Evolutionary conservation across 176 grass and related monocot genomes (phyloP).

Genomic region (Chrysopogon serrulatus): DNA sequence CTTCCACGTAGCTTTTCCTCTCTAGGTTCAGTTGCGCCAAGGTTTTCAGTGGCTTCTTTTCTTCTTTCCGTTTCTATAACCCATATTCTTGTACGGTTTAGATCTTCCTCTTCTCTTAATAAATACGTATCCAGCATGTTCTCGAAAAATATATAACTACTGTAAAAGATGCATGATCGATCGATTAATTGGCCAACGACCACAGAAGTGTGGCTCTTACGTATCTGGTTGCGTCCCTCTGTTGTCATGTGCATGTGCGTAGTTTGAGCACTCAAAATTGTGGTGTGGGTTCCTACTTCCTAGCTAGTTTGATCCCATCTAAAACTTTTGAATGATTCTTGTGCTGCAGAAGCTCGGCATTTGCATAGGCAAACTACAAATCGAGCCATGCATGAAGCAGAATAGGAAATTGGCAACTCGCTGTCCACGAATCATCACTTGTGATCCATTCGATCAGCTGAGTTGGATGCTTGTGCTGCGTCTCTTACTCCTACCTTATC

Average conservation of each 20-base stretch:
- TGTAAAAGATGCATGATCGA: too few species aligned
- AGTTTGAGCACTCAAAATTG: neutral
- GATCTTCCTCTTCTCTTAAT: too few species aligned
- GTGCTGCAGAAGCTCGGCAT: neutral
- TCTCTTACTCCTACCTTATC: neutral
- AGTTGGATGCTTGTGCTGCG: neutral
- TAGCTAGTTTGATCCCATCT: neutral
- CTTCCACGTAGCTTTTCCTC: too few species aligned
- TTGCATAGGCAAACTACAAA: neutral
- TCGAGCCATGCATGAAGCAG: neutral
- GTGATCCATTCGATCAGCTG: neutral
- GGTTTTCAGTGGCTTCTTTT: too few species aligned
- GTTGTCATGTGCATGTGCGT: neutral
- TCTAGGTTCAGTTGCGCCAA: too few species aligned
- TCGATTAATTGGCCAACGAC: too few species aligned
- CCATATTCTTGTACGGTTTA: too few species aligned
- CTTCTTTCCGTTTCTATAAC: too few species aligned
- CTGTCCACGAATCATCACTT: neutral
- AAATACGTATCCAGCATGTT: too few species aligned
- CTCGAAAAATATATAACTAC: too few species aligned
- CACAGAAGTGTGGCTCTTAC: too few species aligned
- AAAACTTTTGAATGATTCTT: neutral
- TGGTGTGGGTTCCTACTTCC: too few species aligned
- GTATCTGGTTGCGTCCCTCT: neutral
- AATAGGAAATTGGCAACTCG: neutral